These are phyloP conservation scores for Lotus japonicus DNA, from an alignment of 306 rosid species.

Conservation along the genomic window DNA sequence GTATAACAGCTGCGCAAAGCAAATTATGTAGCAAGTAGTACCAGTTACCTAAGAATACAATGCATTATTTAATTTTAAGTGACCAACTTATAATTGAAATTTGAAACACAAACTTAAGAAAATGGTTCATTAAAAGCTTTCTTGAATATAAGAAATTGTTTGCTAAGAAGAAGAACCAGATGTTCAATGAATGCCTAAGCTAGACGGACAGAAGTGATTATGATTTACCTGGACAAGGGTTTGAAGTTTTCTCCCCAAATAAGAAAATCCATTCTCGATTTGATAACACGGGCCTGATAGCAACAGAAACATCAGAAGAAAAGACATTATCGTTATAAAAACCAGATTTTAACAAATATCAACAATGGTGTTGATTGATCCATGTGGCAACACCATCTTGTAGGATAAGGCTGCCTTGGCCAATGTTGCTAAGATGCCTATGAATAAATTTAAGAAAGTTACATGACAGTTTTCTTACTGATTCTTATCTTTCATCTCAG, in stretches of 20 bases:
- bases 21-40: neutral
- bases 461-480: constrained; percentile 6
- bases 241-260: constrained; percentile 20
- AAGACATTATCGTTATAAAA: neutral
- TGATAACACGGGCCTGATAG: constrained; percentile 6
- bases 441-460: neutral
- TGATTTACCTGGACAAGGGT: constrained; percentile 20
- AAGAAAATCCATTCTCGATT: neutral
- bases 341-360: too few species aligned
- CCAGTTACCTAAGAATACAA: neutral
- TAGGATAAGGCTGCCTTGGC: too few species aligned
- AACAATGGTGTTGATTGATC: too few species aligned
- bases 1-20: neutral
- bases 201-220: neutral
- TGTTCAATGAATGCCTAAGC: neutral
- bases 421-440: neutral
- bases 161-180: neutral
- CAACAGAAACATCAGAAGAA: constrained; percentile 17
- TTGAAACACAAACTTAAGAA: neutral
- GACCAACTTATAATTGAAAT: neutral
- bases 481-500: constrained; percentile 6
- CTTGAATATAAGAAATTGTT: neutral
- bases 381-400: neutral
- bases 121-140: neutral
- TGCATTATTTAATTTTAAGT: neutral